Evolutionary conservation across 2,329 filamentous ascomycete genomes (phyloP), one percentile per base, ranked within the genome.

Genomic region (Macrophomina phaseolina): DNA sequence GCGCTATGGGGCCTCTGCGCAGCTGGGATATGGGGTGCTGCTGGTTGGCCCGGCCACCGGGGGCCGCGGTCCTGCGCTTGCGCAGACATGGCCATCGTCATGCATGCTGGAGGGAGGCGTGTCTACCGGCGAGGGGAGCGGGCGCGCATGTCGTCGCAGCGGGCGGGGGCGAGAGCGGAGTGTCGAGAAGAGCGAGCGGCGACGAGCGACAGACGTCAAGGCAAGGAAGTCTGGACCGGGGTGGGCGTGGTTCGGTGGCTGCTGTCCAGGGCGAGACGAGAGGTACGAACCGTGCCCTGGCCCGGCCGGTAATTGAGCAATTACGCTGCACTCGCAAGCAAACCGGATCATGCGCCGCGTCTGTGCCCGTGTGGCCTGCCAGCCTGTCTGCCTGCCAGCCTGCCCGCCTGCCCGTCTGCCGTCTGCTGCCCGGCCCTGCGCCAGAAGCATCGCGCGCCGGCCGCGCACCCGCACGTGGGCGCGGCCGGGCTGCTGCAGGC

Each of bases 1-100:
- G 72, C 70, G 38, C 68, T 70, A 64, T 72, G 68, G 23, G 70
- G 71, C 68, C 72, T 71, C 69, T 70, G 67, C 63, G 75, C 69
- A 61, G 70, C 72, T 67, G 71, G 69, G 69, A 74, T 49, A 46
- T 74, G 76, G 75, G 66, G 67, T 69, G 62, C 66, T 65, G 60
- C 70, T 67, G 60, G 66, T 70, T 69, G 73, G 69, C 73, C 69
- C 73, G 74, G 70, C 71, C 69, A 65, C 71, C 70, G 69, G 69
- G 72, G 56, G 45, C 52, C 58, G 52, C 16, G 48, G 69, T 75
- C 72, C 69, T 73, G 72, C 68, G 73, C 73, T 74, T 73, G 71
- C 67, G 73, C 71, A 70, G 75, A 71, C 68, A 73, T 69, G 68
- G 74, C 74, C 77, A 78, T 78, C 69, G 65, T 66, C 64, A 60